These are phyloP conservation scores for Phytopythium chamaehyphon DNA, from an alignment of 352 stramenopile species.

Conservation along the genomic window DNA sequence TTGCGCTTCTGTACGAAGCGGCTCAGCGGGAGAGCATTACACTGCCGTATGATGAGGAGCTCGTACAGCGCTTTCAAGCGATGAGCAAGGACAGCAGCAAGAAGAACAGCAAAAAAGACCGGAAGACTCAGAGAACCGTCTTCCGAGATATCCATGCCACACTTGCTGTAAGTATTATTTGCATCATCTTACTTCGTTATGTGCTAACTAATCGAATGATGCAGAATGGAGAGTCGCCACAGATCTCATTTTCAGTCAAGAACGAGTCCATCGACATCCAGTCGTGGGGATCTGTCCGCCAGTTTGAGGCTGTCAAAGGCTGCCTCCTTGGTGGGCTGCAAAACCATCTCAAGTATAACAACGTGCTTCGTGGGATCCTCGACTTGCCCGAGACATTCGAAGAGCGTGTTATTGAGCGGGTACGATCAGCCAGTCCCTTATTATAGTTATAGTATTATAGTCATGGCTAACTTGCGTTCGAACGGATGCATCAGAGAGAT, in stretches of 20 bases:
- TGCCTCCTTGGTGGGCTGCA: constrained; percentile 70
- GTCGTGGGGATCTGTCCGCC: constrained; percentile 77
- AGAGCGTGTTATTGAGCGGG: constrained; percentile 62
- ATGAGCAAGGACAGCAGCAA: constrained; percentile 90
- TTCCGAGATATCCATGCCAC: constrained; percentile 84
- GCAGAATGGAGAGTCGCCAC: constrained; percentile 74
- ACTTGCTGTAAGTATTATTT: constrained; percentile 39
- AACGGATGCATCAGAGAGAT: constrained; percentile 37
- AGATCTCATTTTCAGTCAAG: constrained; percentile 75
- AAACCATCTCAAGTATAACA: constrained; percentile 89
- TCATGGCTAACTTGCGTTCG: background rate
- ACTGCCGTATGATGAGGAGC: constrained; percentile 58
- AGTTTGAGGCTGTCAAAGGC: constrained; percentile 81
- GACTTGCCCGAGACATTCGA: constrained; percentile 77
- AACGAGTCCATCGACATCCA: constrained; percentile 67
- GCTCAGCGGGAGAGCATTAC: constrained; percentile 38
- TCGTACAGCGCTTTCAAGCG: constrained; percentile 59
- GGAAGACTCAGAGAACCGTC: constrained; percentile 78
- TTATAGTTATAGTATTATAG: too few species aligned
- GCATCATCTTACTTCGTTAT: background rate
- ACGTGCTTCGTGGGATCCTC: constrained; percentile 66
- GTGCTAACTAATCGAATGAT: constrained; percentile 4
- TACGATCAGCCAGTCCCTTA: constrained; percentile 24
- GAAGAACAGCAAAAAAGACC: constrained; percentile 88
- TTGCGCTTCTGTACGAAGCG: constrained; percentile 78